A percentile compares a stretch with the other conserved stretches of the same genome.
phyloP scores from a whole-genome alignment of 169 alveolate genomes.

The Cytauxzoon felis region DNA sequence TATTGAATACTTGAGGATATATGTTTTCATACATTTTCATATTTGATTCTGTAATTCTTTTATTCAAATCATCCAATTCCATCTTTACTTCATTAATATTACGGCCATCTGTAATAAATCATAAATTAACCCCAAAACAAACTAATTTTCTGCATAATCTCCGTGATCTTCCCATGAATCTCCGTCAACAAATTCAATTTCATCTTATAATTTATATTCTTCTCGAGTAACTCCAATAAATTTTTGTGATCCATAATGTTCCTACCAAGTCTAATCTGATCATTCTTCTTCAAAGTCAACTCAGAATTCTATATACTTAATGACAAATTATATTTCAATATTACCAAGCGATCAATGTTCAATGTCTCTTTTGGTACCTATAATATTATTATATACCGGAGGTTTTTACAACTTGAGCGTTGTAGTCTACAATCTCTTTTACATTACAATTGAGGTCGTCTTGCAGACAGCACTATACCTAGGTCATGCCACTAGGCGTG shows the following conservation, averaged over 20 bases:
- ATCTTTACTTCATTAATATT: conserved; percentile 1
- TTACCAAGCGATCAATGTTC: too few species aligned
- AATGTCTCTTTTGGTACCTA: too few species aligned
- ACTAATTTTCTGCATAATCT: conserved; percentile 45
- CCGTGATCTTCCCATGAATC: conserved; percentile 28
- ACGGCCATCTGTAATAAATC: not conserved
- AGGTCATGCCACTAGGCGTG: too few species aligned
- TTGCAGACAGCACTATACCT: too few species aligned
- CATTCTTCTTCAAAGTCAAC: conserved; percentile 18
- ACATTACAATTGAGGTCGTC: too few species aligned
- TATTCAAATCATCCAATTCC: not conserved
- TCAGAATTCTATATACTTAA: too few species aligned
- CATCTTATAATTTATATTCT: conserved; percentile 48
- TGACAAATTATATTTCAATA: too few species aligned
- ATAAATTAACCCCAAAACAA: conserved; percentile 20
- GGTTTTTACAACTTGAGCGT: too few species aligned
- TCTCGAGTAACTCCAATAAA: conserved; percentile 40
- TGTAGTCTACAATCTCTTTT: too few species aligned
- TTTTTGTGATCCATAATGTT: conserved; percentile 26
- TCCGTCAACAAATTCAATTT: conserved; percentile 42
- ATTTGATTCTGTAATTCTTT: not conserved
- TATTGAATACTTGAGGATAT: not conserved
- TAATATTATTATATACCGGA: too few species aligned
- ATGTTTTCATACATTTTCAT: conserved; percentile 5
- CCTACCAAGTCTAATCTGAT: conserved; percentile 55